Percentiles rank a stretch among this genome's conserved stretches.
Conservation (phyloP, 768 basidiomycete species). For the Brasilioporus rufonigricans region DNA sequence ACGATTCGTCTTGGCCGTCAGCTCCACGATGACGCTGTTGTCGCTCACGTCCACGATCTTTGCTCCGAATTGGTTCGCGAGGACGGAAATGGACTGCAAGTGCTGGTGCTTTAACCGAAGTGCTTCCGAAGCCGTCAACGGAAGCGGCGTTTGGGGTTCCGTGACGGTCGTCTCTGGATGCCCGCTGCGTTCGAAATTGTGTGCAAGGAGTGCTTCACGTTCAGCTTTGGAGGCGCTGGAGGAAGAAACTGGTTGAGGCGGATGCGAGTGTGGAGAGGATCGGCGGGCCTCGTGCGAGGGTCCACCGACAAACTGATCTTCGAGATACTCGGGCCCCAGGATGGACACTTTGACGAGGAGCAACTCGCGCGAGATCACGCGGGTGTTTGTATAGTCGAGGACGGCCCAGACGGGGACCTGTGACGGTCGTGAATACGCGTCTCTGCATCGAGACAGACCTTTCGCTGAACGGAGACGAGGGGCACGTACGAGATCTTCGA, state of each 20-base stretch:
- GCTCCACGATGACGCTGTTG: slow-evolving; percentile 91
- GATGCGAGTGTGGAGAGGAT: slow-evolving; percentile 14
- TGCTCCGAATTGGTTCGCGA: slow-evolving; percentile 87
- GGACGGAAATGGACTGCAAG: slow-evolving; percentile 79
- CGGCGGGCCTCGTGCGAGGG: slow-evolving; percentile 78
- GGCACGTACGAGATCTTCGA: slow-evolving; percentile 86
- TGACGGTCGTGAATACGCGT: background rate
- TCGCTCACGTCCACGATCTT: slow-evolving; percentile 94
- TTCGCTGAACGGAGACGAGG: background rate
- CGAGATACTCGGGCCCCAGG: slow-evolving; percentile 94
- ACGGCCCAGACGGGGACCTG: slow-evolving; percentile 99
- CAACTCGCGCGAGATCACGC: slow-evolving; percentile 88
- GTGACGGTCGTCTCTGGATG: slow-evolving; percentile 31
- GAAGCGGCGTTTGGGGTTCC: slow-evolving; percentile 33
- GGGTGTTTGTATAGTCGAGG: slow-evolving; percentile 93
- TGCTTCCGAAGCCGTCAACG: slow-evolving; percentile 78
- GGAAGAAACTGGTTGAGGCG: slow-evolving; percentile 10
- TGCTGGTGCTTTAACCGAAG: slow-evolving; percentile 89
- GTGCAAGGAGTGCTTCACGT: slow-evolving; percentile 69
- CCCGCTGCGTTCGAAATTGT: slow-evolving; percentile 70
- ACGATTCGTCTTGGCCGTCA: slow-evolving; percentile 87
- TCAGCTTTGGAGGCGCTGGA: slow-evolving; percentile 52
- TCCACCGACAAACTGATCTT: slow-evolving; percentile 84
- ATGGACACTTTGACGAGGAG: slow-evolving; percentile 96
- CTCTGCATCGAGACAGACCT: background rate